Conservation (phyloP, 331 rosid genomes). For the Malus hybrid region DNA sequence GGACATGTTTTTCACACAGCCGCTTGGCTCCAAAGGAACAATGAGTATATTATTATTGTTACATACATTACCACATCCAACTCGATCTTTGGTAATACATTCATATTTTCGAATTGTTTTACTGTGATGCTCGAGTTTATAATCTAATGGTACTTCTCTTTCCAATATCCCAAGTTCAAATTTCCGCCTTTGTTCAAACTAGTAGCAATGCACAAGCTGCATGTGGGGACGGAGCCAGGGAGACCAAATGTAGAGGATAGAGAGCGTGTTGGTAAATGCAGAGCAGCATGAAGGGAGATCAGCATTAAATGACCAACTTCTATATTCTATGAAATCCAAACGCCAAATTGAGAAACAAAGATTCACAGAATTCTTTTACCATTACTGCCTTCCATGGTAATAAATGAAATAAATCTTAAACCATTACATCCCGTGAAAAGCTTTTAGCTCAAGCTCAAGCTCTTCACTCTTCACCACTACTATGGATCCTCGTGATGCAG, state of each 20-base stretch:
- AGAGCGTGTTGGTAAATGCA: slow-evolving; percentile 10
- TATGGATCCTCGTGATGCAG: slow-evolving; percentile 90
- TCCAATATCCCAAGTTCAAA: no score
- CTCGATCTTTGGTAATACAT: no score
- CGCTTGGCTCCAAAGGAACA: no score
- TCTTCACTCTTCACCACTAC: slow-evolving; percentile 30
- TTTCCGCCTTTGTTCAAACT: no score
- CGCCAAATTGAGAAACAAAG: slow-evolving; percentile 7
- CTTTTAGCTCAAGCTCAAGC: slow-evolving; percentile 11
- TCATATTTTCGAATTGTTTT: no score
- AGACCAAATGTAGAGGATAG: not conserved
- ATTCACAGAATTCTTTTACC: slow-evolving; percentile 29
- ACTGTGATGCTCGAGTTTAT: no score
- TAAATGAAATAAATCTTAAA: slow-evolving; percentile 30
- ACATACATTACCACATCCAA: no score
- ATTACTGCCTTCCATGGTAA: slow-evolving; percentile 19
- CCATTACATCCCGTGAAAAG: slow-evolving; percentile 71
- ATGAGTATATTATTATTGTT: no score
- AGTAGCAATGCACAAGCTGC: not conserved
- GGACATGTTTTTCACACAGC: no score
- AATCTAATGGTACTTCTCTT: no score
- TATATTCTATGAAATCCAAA: not conserved
- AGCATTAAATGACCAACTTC: not conserved
- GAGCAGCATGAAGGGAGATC: not conserved
- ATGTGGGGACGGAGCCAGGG: not conserved